Base-by-base conservation (phyloP, 164 flowering plant species). In the Echeveria elegans region DNA sequence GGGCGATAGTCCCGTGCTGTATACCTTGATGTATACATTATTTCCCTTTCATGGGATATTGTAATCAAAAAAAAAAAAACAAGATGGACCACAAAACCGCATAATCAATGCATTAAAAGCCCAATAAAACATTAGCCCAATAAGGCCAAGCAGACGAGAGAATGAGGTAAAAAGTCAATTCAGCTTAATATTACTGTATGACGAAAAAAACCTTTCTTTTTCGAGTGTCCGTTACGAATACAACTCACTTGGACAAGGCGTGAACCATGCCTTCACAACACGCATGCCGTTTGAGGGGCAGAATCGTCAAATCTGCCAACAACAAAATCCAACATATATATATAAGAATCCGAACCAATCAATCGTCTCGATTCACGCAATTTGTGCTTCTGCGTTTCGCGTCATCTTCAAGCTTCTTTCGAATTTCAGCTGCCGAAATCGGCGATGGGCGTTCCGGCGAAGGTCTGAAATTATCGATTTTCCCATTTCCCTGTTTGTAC, bases 271-370 rank as follows among this genome's bases (percentile, higher is more conserved):
- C 60, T 10, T 1, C 18, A 8, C 2, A 0, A 26, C 0, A 4
- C 58, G 15, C 60, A 53, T 28, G 60, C 30, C 60, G 60, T 26
- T 53, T 18, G 16, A 53, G 18, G 60, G 60, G 60, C 26, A 53
- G 10, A 53, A 53, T 26, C 60, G 60, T 53, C 60, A 53, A 24
- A 2, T 26, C 1, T 10, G 24, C 30, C 10, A 53, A 24, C n/a
- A 24, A 30, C 60, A 53, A 24, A 36, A 36, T n/a, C 4, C 16
- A 40, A 12, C 60, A 52, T 52, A 52, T 21, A 40, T 40, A 36
- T 34, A 7, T 3, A 34, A 34, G 37, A 34, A 3, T 34, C 3
- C 37, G 7, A 34, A 3, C 7, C 37, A 34, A 34, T n/a, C n/a
- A n/a, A n/a, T n/a, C n/a, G n/a, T n/a, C n/a, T n/a, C n/a, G n/a